Evolutionary conservation across 2,329 filamentous ascomycete species (phyloP), one percentile per base, ranked within the genome.

Genomic region (Phaeophleospora eucalypticola): DNA sequence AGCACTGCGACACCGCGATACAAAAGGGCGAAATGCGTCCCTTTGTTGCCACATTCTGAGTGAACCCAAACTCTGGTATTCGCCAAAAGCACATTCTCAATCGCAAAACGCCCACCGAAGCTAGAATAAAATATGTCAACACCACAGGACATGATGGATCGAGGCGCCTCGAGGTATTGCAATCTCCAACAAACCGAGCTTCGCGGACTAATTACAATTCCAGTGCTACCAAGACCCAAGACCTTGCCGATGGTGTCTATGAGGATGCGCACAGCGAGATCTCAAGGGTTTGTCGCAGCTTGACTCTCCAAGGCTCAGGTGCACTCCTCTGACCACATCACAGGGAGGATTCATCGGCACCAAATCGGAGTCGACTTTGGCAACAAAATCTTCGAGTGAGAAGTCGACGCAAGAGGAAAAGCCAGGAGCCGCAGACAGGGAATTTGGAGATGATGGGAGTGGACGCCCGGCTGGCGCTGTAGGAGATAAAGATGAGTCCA

Each of bases 201-300:
- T 6, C 6, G 12, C 7, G 24, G 24, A 29, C 24, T 29, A 12
- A 29, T 29, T 6, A 29, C 6, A 6, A 29, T 6, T 12, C 12
- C 39, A 41, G 39, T 16, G 27, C 39, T 16, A 14, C 34, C 3
- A 43, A 43, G 32, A 34, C 16, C 18, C 41, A 43, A 36, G 41
- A 43, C 32, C 32, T 43, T 7, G 34, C 41, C 6, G 41, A 43
- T 14, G 41, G 32, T 4, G 36, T 36, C 16, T 43, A 35, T 29
- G 41, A 43, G 21, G 27, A 43, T 9, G 41, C 29, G 9, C 32
- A 15, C 12, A 43, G n/a, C n/a, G 41, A 43, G n/a, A 7, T 38
- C 36, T 38, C 36, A 7, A 38, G 19, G 14, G 33, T 32, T 8
- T n/a, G 27, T n/a, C 27, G 8, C 27, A 32, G n/a, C n/a, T n/a